These are phyloP conservation scores for Naganishia albida DNA, from an alignment of 1,284 basidiomycete genomes.

Conservation along the genomic window DNA sequence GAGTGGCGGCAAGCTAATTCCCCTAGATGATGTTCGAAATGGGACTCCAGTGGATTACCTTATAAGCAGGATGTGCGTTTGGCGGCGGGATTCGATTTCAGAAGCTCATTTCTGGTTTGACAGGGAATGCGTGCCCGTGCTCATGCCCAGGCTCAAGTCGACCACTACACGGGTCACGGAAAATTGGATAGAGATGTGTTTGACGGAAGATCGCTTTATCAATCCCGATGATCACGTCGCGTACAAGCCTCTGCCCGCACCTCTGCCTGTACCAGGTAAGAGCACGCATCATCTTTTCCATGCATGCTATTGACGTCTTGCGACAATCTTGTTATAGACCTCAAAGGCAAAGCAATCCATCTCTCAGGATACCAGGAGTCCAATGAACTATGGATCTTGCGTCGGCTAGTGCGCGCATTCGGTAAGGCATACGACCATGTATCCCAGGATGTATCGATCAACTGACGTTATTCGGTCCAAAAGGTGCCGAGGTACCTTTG, in stretches of 20 bases:
- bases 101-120: background rate
- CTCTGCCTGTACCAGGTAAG: conserved; percentile 44
- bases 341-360: conserved; percentile 22
- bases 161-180: conserved; percentile 45
- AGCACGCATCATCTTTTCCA: too few relatives aligned
- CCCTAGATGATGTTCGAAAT: conserved; percentile 39
- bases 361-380: conserved; percentile 25
- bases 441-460: background rate
- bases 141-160: conserved; percentile 7
- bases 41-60: conserved; percentile 48
- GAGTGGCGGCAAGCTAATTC: conserved; percentile 43
- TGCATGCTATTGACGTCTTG: too few relatives aligned
- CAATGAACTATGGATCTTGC: conserved; percentile 22
- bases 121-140: conserved; percentile 11
- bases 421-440: background rate
- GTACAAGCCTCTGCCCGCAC: conserved; percentile 43
- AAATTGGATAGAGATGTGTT: conserved; percentile 53
- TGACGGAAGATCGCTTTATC: conserved; percentile 43
- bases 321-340: background rate
- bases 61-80: conserved; percentile 48
- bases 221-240: conserved; percentile 44
- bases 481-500: conserved; percentile 25
- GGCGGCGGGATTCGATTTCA: background rate
- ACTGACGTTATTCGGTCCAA: background rate
- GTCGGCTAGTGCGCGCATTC: conserved; percentile 16